These are phyloP conservation scores for Aspergillus costaricaensis DNA, from an alignment of 2,329 filamentous ascomycete species.

Conservation along the genomic window DNA sequence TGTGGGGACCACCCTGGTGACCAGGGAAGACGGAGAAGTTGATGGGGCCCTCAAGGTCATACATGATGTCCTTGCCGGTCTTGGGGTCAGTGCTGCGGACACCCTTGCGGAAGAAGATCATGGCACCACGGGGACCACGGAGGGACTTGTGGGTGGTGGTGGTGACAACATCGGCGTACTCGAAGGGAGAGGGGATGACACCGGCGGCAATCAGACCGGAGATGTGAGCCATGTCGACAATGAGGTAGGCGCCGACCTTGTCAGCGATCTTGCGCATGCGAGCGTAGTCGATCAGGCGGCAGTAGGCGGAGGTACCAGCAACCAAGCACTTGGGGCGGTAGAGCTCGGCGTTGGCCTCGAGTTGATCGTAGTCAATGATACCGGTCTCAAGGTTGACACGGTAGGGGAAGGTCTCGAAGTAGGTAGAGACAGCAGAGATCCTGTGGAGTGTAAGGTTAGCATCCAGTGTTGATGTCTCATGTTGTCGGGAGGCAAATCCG, in stretches of 20 bases:
- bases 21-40: slow-evolving; percentile 97
- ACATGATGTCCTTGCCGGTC: slow-evolving; percentile 80
- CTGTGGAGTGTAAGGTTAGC: slow-evolving; percentile 36
- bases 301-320: slow-evolving; percentile 93
- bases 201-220: slow-evolving; percentile 91
- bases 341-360: slow-evolving; percentile 81
- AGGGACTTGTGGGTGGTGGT: slow-evolving; percentile 98
- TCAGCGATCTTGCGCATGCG: slow-evolving; percentile 88
- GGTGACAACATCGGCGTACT: slow-evolving; percentile 88
- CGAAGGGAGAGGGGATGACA: slow-evolving; percentile 87
- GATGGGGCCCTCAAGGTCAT: slow-evolving; percentile 90
- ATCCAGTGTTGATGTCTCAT: neutral
- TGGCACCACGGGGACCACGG: slow-evolving; percentile 88
- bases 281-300: slow-evolving; percentile 91
- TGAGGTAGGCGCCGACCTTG: slow-evolving; percentile 86
- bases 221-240: slow-evolving; percentile 97
- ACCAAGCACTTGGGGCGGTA: slow-evolving; percentile 97
- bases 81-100: slow-evolving; percentile 80
- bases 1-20: slow-evolving; percentile 96
- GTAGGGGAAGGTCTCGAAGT: slow-evolving; percentile 98
- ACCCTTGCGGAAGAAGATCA: slow-evolving; percentile 98
- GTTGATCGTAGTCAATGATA: slow-evolving; percentile 89
- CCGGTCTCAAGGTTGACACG: slow-evolving; percentile 86
- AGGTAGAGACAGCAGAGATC: slow-evolving; percentile 98
- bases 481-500: neutral